Evolutionary conservation across 306 rosid species (phyloP).

Genomic region (Astragalus glycyphyllos): DNA sequence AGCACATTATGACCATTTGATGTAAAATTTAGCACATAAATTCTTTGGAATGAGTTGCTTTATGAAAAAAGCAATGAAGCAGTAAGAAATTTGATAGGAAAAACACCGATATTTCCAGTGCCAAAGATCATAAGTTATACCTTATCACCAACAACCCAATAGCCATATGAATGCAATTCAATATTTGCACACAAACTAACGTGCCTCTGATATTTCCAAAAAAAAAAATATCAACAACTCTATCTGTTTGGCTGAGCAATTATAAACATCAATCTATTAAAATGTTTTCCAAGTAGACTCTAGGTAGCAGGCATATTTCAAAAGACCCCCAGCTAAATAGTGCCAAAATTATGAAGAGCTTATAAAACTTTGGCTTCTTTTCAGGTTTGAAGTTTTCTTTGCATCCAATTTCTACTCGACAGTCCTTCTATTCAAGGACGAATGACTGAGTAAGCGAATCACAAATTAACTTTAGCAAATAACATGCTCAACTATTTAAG

Average conservation of each 20-base stretch:
- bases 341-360: no score
- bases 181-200: background rate
- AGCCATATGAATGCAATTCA: background rate
- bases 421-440: background rate
- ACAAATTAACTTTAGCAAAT: background rate
- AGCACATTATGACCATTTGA: background rate
- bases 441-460: background rate
- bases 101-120: background rate
- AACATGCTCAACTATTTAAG: slow-evolving; percentile 7
- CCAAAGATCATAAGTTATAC: background rate
- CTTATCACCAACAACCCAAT: background rate
- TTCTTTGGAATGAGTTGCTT: background rate
- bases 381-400: background rate
- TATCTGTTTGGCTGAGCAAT: background rate
- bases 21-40: slow-evolving; percentile 3
- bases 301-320: background rate
- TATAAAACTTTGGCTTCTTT: slow-evolving; percentile 10
- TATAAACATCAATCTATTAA: background rate
- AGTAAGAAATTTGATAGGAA: background rate
- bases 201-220: background rate
- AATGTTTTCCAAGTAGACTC: background rate
- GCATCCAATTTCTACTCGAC: background rate
- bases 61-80: background rate
- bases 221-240: background rate
- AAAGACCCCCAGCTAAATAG: background rate